These are phyloP conservation scores for Paraphaeosphaeria minitans DNA, from an alignment of 2,329 filamentous ascomycete species.

Conservation along the genomic window DNA sequence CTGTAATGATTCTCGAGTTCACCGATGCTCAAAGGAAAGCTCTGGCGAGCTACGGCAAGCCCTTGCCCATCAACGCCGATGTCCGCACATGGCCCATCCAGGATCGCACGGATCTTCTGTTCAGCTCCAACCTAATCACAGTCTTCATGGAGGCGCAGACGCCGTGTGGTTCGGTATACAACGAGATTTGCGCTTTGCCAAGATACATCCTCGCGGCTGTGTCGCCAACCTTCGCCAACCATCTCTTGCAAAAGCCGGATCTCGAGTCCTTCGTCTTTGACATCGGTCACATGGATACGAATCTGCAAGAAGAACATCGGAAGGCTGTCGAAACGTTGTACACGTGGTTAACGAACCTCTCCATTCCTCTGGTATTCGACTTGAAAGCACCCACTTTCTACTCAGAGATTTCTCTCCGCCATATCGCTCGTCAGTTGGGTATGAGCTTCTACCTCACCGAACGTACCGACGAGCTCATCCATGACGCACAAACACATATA, in stretches of 20 bases:
- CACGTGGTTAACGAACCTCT: background rate
- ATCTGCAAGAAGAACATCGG: background rate
- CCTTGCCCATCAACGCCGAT: background rate
- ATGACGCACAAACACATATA: background rate
- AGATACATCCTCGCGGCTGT: background rate
- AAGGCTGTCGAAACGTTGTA: background rate
- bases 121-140: background rate
- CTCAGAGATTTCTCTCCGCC: background rate
- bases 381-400: conserved; percentile 3
- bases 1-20: background rate
- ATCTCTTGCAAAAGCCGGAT: background rate
- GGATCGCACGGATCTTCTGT: background rate
- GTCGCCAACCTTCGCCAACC: background rate
- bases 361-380: background rate
- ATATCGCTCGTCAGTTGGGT: background rate
- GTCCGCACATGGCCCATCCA: background rate
- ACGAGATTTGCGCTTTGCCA: background rate
- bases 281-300: background rate
- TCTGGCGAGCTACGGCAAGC: background rate
- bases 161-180: background rate
- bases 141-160: background rate
- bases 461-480: background rate
- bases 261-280: background rate
- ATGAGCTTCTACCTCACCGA: background rate
- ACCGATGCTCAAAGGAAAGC: background rate